These are phyloP conservation scores for Mycena albidolilacea DNA, from an alignment of 768 basidiomycete species.

Conservation along the genomic window DNA sequence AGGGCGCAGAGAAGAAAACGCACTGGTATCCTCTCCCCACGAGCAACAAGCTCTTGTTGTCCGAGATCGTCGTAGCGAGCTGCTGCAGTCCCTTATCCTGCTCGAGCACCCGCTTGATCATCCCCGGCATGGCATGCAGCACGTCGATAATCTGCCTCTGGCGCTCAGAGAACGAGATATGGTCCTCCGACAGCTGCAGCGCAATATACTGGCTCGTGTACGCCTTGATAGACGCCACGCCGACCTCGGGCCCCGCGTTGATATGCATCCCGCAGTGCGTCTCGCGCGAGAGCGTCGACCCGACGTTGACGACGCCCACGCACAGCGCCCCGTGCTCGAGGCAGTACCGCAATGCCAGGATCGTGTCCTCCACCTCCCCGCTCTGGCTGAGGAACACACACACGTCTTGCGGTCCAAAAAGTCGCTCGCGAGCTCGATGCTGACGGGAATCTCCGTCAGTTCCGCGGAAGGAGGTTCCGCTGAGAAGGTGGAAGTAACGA, in stretches of 20 bases:
- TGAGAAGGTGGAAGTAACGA: too few relatives aligned
- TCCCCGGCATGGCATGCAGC: slow-evolving; percentile 89
- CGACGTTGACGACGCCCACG: slow-evolving; percentile 98
- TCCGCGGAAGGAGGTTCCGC: slow-evolving; percentile 83
- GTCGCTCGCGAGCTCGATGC: slow-evolving; percentile 97
- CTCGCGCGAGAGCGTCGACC: slow-evolving; percentile 97
- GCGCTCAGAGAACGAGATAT: slow-evolving; percentile 92
- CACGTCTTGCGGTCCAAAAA: slow-evolving; percentile 99
- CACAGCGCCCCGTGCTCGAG: slow-evolving; percentile 96
- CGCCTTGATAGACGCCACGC: slow-evolving; percentile 98
- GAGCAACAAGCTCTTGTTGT: slow-evolving; percentile 90
- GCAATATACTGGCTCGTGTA: slow-evolving; percentile 99
- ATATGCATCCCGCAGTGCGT: slow-evolving; percentile 97
- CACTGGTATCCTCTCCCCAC: slow-evolving; percentile 62
- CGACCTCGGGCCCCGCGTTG: slow-evolving; percentile 98
- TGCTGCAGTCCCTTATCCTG: slow-evolving; percentile 84
- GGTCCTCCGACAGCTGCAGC: slow-evolving; percentile 96
- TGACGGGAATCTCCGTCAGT: slow-evolving; percentile 97
- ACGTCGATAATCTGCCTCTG: slow-evolving; percentile 95
- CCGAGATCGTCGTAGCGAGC: slow-evolving; percentile 84
- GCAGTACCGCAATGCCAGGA: slow-evolving; percentile 96
- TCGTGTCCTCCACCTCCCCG: slow-evolving; percentile 98
- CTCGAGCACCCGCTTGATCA: slow-evolving; percentile 90
- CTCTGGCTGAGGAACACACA: slow-evolving; percentile 97
- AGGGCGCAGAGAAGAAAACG: not conserved